These are phyloP conservation scores for Fusarium musae DNA, from an alignment of 2,329 filamentous ascomycete genomes.

Conservation along the genomic window DNA sequence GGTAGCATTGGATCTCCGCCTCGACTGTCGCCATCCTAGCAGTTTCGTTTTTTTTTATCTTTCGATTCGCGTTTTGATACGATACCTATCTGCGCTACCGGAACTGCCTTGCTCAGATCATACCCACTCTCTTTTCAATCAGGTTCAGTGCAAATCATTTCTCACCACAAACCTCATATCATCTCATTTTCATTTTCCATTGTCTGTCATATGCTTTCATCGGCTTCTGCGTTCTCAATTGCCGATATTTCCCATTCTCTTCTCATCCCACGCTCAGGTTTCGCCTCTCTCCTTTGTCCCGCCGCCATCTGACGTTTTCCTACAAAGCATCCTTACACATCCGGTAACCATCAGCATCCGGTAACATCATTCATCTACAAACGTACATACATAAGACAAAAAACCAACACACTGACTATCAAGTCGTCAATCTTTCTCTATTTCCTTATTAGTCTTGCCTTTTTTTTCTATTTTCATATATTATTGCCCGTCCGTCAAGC, in stretches of 20 bases:
- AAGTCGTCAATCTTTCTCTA: slow-evolving; percentile 3
- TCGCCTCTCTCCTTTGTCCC: slow-evolving; percentile 18
- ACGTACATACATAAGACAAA: slow-evolving; percentile 19
- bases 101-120: slow-evolving; percentile 31
- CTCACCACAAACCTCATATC: slow-evolving; percentile 19
- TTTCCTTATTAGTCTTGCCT: background rate
- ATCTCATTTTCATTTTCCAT: background rate
- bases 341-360: slow-evolving; percentile 36
- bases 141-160: slow-evolving; percentile 12
- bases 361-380: slow-evolving; percentile 26
- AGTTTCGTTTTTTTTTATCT: slow-evolving; percentile 20
- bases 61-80: slow-evolving; percentile 27
- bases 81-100: slow-evolving; percentile 24
- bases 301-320: slow-evolving; percentile 26
- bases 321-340: slow-evolving; percentile 31
- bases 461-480: background rate
- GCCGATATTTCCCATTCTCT: slow-evolving; percentile 13
- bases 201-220: slow-evolving; percentile 18
- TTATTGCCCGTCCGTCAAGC: background rate
- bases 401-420: background rate
- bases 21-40: slow-evolving; percentile 21
- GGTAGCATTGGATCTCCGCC: slow-evolving; percentile 34
- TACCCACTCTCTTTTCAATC: slow-evolving; percentile 12
- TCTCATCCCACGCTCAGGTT: slow-evolving; percentile 9
- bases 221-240: background rate